Base-by-base conservation (phyloP, 2,329 filamentous ascomycete genomes). In the Colletotrichum orchidophilum region DNA sequence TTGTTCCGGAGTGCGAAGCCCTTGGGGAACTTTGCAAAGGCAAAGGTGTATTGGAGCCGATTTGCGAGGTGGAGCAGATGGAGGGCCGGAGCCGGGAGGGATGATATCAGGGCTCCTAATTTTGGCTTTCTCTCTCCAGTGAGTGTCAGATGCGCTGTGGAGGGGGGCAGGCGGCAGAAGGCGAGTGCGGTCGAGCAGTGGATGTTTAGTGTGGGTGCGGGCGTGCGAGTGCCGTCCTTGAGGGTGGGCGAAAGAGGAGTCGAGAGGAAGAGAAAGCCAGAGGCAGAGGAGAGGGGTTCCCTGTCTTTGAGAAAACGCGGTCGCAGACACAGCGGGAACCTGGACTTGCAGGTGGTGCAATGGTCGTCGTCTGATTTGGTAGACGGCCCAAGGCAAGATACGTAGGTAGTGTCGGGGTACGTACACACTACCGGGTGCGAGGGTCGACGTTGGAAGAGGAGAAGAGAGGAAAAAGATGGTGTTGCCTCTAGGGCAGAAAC, bases 61-160 rank as follows among this genome's bases (percentile, higher is more conserved):
- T 11, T 46, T 46, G 39, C 39, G 39, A 46, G 64, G 60, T 46
- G 42, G 35, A 21, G 42, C n/a, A 66, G 67, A 66, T 61, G 58
- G 64, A 63, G 63, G 64, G 64, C 68, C 68, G 52, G 64, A 71
- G 63, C 52, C 52, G 68, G 68, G 62, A 70, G 27, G 68, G 35
- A 66, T 66, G 63, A 59, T 50, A 62, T 53, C 60, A 62, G 59
- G 33, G 46, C 15, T 53, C 12, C n/a, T 29, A 26, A 27, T 52
- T 52, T 35, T 53, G 50, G 50, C 50, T 53, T 53, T 53, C 26
- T 24, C 50, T 53, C 21, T 53, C 50, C 15, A 46, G 18, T 18
- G 39, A 46, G 39, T 46, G 35, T 21, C 7, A 26, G n/a, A 33
- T 39, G 21, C 54, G 33, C 54, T 58, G 21, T 58, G 31, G 29